Evolutionary conservation across 2,329 filamentous ascomycete species (phyloP), one percentile per base, ranked within the genome.

Genomic region (Aspergillus sp.): DNA sequence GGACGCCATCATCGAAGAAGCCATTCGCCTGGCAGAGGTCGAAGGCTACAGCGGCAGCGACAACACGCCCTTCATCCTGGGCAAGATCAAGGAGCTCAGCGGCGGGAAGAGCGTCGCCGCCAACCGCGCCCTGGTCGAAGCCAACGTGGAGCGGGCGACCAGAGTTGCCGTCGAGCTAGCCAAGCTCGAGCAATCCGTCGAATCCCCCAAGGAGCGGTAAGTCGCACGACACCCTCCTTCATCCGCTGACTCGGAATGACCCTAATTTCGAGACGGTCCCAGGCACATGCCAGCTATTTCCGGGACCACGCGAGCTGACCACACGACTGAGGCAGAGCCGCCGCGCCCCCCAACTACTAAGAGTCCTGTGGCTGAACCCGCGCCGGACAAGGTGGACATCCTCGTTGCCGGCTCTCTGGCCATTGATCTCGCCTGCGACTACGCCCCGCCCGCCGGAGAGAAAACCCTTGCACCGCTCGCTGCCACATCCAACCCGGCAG

Each of bases 401-500:
- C 75, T 97, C 23, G 90, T 97, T 41, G 89, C 91, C 47, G 93
- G 92, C n/a, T 91, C 91, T 11, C 82, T 97, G 25, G 93, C 93
- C 14, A 80, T 96, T 56, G 93, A 97, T 70, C 78, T 94, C 32
- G 88, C 87, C 59, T 97, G 93, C 76, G 88, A 97, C 69, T 94
- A 87, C 65, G 65, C 76, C 21, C 81, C 81, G 11, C 69, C 78
- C 13, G 57, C 70, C 7, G 67, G 68, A 21, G 68, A 73, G 31
- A 55, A 65, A 2, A 56, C 57, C 10, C 60, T 67, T 10, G 61
- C 61, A 54, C 77, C 68, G 55, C 60, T 67, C 48, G 76, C 86
- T 34, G 83, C 92, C 54, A 96, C 91, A 0, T 97, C 93, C 0
- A 97, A 97, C 64, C 89, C 89, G 45, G 85, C 91, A 6, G 76